Evolutionary conservation across 2,329 filamentous ascomycete genomes (phyloP).

Genomic region (Fonsecaea nubica): DNA sequence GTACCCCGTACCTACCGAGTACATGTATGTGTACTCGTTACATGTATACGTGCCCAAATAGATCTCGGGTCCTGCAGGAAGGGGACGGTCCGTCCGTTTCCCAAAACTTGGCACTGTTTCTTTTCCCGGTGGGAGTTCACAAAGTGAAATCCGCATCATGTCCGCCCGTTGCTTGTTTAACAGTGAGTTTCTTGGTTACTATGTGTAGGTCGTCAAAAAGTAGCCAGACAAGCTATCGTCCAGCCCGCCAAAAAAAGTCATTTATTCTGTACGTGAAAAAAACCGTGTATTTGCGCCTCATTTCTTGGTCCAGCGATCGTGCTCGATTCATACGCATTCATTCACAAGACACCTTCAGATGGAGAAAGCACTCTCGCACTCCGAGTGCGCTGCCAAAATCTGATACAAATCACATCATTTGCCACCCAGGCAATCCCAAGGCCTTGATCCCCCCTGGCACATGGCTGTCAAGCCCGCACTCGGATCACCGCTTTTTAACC

Average conservation of each 20-base stretch:
- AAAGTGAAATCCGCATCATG: too few relatives aligned
- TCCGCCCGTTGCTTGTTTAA: too few relatives aligned
- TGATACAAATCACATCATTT: slow-evolving; percentile 12
- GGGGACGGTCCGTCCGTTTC: too few relatives aligned
- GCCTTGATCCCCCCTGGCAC: neutral
- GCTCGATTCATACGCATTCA: slow-evolving; percentile 15
- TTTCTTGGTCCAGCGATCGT: slow-evolving; percentile 18
- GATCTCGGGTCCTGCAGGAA: too few relatives aligned
- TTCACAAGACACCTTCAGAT: slow-evolving; percentile 13
- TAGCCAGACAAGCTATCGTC: neutral
- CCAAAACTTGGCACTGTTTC: too few relatives aligned
- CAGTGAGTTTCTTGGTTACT: too few relatives aligned
- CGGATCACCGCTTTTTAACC: slow-evolving; percentile 74
- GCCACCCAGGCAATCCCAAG: slow-evolving; percentile 1
- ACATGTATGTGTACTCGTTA: too few relatives aligned
- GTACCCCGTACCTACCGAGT: too few relatives aligned
- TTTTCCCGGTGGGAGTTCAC: too few relatives aligned
- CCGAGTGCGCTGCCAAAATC: slow-evolving; percentile 7
- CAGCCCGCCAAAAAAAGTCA: slow-evolving; percentile 6
- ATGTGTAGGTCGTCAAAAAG: neutral
- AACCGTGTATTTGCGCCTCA: slow-evolving; percentile 19
- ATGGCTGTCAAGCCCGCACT: neutral
- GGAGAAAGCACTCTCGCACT: neutral
- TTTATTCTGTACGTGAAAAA: slow-evolving; percentile 17
- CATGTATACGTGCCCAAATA: too few relatives aligned